A percentile compares a stretch with the other conserved stretches of the same genome.
These are phyloP conservation scores for Talaromyces funiculosus DNA, from an alignment of 2,329 filamentous ascomycete genomes.

Conservation along the genomic window DNA sequence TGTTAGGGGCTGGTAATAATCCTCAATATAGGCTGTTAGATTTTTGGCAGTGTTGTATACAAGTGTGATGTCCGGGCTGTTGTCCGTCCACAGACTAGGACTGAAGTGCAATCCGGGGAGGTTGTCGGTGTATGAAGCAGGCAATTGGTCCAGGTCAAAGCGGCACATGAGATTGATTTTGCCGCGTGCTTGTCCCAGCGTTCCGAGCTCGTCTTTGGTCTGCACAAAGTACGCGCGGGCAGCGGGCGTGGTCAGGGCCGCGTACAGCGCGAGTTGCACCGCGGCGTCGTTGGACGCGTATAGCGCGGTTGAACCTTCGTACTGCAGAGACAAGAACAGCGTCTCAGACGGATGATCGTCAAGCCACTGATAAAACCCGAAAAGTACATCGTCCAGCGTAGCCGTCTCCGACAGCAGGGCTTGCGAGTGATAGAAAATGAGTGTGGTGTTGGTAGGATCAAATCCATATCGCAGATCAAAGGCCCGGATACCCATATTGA, in stretches of 20 bases:
- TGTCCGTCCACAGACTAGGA: conserved; percentile 41
- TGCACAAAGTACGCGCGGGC: conserved; percentile 40
- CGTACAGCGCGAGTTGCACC: conserved; percentile 36
- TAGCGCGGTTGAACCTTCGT: conserved; percentile 31
- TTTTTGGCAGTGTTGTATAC: conserved; percentile 37
- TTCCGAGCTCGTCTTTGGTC: conserved; percentile 30
- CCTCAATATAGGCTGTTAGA: conserved; percentile 45
- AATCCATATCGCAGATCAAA: conserved; percentile 49
- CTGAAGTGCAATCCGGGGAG: conserved; percentile 47
- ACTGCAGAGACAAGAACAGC: conserved; percentile 45
- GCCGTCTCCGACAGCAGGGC: conserved; percentile 43
- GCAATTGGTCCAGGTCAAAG: conserved; percentile 41
- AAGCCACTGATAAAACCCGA: conserved; percentile 47
- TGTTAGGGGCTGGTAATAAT: conserved; percentile 43
- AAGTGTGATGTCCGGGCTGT: conserved; percentile 37
- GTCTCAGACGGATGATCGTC: conserved; percentile 43
- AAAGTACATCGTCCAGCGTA: conserved; percentile 42
- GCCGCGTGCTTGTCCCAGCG: conserved; percentile 31
- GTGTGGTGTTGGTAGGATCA: conserved; percentile 40
- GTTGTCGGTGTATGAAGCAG: conserved; percentile 26
- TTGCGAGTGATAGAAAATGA: conserved; percentile 47
- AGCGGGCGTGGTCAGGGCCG: conserved; percentile 34
- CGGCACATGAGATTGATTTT: conserved; percentile 42
- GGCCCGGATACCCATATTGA: conserved; percentile 45
- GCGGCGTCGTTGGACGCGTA: conserved; percentile 27